Evolutionary conservation across 2,329 filamentous ascomycete genomes (phyloP).

Genomic region (Colletotrichum plurivorum): DNA sequence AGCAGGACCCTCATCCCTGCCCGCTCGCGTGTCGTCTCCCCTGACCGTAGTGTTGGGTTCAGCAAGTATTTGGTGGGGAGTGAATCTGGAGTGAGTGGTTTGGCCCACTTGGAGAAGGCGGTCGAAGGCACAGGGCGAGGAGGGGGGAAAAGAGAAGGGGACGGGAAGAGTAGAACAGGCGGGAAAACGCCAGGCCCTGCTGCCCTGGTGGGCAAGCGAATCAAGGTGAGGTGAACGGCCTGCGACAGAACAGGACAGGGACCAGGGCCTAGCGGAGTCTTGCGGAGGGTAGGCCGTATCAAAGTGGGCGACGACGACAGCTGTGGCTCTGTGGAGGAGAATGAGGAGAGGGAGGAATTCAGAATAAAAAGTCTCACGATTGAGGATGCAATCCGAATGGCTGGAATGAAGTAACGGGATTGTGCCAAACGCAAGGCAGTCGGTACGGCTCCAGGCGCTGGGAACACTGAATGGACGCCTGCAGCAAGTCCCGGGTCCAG

Average conservation of each 20-base stretch:
- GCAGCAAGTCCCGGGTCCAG: conserved; percentile 22
- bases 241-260: conserved; percentile 11
- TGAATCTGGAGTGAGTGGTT: conserved; percentile 35
- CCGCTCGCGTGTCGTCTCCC: conserved; percentile 36
- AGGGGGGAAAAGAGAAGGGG: background rate
- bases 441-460: conserved; percentile 14
- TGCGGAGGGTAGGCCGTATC: conserved; percentile 29
- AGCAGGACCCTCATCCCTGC: conserved; percentile 28
- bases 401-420: conserved; percentile 26
- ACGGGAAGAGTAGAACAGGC: background rate
- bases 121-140: conserved; percentile 21
- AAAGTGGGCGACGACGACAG: conserved; percentile 19
- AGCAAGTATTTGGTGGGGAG: conserved; percentile 32
- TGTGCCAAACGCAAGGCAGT: conserved; percentile 12
- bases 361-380: conserved; percentile 3
- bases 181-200: conserved; percentile 8
- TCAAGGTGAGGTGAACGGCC: conserved; percentile 1
- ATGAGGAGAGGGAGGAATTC: conserved; percentile 5
- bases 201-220: conserved; percentile 3
- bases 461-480: conserved; percentile 2
- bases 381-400: conserved; percentile 36
- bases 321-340: conserved; percentile 16
- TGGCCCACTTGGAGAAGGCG: conserved; percentile 34
- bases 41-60: conserved; percentile 37
- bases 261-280: conserved; percentile 37